These are phyloP conservation scores for Adenanthera pavonina DNA, from an alignment of 306 rosid species.

Conservation along the genomic window DNA sequence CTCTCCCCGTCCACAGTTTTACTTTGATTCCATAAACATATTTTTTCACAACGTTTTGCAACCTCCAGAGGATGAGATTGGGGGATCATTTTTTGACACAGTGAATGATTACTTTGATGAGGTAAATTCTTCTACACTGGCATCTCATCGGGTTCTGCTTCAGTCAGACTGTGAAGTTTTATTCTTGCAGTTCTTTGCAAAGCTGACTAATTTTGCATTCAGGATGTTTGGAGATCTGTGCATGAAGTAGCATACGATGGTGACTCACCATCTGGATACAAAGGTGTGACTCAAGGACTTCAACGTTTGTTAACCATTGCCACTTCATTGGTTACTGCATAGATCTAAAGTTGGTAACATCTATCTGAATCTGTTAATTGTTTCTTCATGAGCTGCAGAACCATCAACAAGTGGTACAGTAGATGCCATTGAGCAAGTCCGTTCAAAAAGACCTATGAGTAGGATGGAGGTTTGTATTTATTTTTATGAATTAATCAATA, in stretches of 20 bases:
- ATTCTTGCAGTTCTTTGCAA: conserved; percentile 31
- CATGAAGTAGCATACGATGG: conserved; percentile 53
- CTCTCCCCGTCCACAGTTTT: conserved; percentile 98
- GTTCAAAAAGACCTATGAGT: conserved; percentile 95
- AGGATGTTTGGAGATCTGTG: conserved; percentile 78
- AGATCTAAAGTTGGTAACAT: conserved; percentile 31
- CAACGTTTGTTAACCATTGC: conserved; percentile 32
- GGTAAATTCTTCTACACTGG: conserved; percentile 63
- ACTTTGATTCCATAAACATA: conserved; percentile 93
- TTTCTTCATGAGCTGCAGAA: conserved; percentile 53
- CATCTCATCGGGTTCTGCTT: conserved; percentile 38
- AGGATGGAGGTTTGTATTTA: conserved; percentile 82
- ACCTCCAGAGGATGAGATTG: conserved; percentile 95
- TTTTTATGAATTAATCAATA: conserved; percentile 1
- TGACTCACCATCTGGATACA: conserved; percentile 59
- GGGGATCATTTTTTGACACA: conserved; percentile 67
- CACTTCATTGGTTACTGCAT: conserved; percentile 21
- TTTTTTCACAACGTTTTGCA: conserved; percentile 98
- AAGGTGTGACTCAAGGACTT: conserved; percentile 60
- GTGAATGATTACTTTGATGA: conserved; percentile 72
- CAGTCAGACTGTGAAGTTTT: conserved; percentile 36
- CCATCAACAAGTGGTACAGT: conserved; percentile 64
- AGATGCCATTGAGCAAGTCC: conserved; percentile 80
- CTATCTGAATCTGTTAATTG: conserved; percentile 29
- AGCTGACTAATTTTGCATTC: conserved; percentile 41